Conservation (phyloP, 441 rosid species). For the Viola pubescens region DNA sequence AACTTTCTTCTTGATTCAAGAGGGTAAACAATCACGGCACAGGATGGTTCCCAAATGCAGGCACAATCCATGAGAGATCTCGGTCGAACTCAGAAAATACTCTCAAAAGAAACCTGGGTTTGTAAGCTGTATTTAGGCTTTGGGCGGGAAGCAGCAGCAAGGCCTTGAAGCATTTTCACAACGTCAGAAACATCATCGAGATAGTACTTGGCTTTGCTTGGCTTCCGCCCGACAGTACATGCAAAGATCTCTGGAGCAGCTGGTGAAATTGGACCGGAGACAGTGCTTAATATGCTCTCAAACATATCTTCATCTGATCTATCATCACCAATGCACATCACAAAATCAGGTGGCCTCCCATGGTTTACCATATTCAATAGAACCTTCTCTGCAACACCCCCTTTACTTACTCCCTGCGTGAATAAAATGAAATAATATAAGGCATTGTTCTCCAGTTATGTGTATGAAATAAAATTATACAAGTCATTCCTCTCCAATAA, state of each 20-base stretch:
- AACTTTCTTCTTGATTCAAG: no score
- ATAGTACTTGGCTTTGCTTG: conserved; percentile 57
- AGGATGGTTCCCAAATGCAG: no score
- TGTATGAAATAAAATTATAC: background rate
- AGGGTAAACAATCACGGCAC: no score
- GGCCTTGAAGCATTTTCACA: conserved; percentile 43
- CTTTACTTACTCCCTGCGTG: conserved; percentile 49
- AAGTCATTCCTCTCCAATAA: conserved; percentile 2
- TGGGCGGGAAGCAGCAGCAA: conserved; percentile 23
- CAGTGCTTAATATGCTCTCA: conserved; percentile 35
- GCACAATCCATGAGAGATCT: background rate
- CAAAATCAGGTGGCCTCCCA: conserved; percentile 40
- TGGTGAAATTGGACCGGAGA: conserved; percentile 24
- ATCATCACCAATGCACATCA: conserved; percentile 51
- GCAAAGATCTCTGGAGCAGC: conserved; percentile 38
- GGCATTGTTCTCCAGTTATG: background rate
- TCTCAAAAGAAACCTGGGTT: conserved; percentile 36
- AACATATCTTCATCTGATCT: conserved; percentile 61
- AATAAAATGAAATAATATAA: background rate
- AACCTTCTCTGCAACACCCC: conserved; percentile 37
- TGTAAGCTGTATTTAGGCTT: conserved; percentile 21
- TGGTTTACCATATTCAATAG: conserved; percentile 24
- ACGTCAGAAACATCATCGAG: conserved; percentile 38
- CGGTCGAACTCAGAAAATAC: conserved; percentile 21
- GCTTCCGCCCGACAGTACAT: conserved; percentile 47